Base-by-base conservation (phyloP, 495 filamentous ascomycete species). In the Darksidea phi region DNA sequence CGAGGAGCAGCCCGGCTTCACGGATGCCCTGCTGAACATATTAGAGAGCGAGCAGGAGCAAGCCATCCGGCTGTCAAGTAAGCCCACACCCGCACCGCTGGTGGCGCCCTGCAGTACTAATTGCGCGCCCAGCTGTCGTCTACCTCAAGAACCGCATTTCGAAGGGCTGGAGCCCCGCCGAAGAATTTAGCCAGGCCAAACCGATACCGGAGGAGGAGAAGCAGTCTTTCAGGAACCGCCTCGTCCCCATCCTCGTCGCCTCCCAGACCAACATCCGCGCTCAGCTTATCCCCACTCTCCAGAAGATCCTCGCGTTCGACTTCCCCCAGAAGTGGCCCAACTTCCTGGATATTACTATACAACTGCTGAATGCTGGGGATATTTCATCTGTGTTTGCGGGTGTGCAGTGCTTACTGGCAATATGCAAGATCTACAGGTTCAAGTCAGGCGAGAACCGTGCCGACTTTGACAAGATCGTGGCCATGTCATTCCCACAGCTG, bases 71-170 rank as follows among this genome's bases (percentile, higher is more conserved):
- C 82, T 96, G 34, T 94, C 94, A 53, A 86, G 94, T 98, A 87
- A 63, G 86, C 55, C 2, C 10, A 48, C 46, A 48, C 59, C 20
- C 57, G n/a, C 38, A 50, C 63, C 38, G 50, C 47, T 49, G n/a
- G 50, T 37, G 18, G 10, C 20, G 43, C 25, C 32, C 36, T 43
- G 28, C 18, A 46, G 32, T 54, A 41, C 59, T 70, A 57, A 62
- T 60, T 10, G 32, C 32, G 21, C 17, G 48, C 20, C 20, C 71
- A 98, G 94, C 93, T 66, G 95, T 91, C 71, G 88, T 98, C 59
- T 98, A 97, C 75, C 82, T 98, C 70, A 98, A 98, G 79, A 96
- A 97, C 74, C 87, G 92, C 69, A 88, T 96, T 71, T 90, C 84
- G 71, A 86, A 91, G 69, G 91, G 88, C 55, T 98, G 94, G 94